These are phyloP conservation scores for Pleurotus ostreatus DNA, from an alignment of 768 basidiomycete genomes.

Conservation along the genomic window DNA sequence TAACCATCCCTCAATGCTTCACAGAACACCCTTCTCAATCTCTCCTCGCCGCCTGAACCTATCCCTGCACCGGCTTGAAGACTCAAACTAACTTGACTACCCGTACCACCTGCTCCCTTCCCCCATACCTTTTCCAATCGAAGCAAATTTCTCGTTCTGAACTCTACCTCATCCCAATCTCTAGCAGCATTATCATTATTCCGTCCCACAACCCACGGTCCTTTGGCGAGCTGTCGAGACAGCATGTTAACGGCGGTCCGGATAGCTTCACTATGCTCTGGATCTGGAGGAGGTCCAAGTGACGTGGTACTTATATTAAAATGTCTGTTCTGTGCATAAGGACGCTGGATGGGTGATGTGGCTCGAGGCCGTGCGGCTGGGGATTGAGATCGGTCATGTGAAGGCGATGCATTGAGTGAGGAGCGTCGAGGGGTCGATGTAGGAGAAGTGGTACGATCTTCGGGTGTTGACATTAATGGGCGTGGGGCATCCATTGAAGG, in stretches of 20 bases:
- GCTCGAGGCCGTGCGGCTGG: conserved; percentile 41
- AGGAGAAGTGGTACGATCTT: conserved; percentile 20
- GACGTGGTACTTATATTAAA: conserved; percentile 60
- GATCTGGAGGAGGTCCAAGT: conserved; percentile 41
- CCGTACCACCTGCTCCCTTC: conserved; percentile 31
- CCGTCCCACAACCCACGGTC: conserved; percentile 52
- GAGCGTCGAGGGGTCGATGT: conserved; percentile 28
- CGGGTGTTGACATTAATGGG: conserved; percentile 21
- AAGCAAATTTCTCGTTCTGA: conserved; percentile 52
- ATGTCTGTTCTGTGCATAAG: conserved; percentile 51
- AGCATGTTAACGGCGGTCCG: conserved; percentile 60
- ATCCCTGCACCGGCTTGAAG: conserved; percentile 28
- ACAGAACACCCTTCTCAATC: conserved; percentile 67
- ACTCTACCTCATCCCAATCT: conserved; percentile 78
- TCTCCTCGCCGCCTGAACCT: conserved; percentile 61
- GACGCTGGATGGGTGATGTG: conserved; percentile 42
- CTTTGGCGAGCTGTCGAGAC: conserved; percentile 61
- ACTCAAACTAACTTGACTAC: conserved; percentile 38
- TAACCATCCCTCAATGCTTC: conserved; percentile 82
- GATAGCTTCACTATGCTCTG: conserved; percentile 65
- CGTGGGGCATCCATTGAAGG: conserved; percentile 7
- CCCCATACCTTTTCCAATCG: conserved; percentile 78
- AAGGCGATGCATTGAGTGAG: conserved; percentile 22
- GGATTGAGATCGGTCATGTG: conserved; percentile 23
- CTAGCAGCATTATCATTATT: conserved; percentile 35